A percentile compares a stretch with the other conserved stretches of the same genome.
These are phyloP conservation scores for Protomyces gravidus DNA, from an alignment of 1,139 yeast genomes.

Conservation along the genomic window DNA sequence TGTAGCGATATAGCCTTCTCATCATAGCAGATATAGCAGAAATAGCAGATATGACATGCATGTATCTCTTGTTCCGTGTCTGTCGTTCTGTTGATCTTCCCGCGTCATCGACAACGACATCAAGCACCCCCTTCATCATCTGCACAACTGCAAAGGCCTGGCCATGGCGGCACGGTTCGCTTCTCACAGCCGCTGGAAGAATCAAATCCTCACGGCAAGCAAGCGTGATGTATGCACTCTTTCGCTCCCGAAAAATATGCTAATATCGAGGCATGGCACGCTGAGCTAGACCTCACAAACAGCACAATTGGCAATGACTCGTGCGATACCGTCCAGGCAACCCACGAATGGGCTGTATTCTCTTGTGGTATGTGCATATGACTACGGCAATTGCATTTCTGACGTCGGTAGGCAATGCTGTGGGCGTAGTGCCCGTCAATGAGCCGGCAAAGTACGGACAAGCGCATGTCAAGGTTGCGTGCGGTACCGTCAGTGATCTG, in stretches of 20 bases:
- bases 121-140: too few relatives aligned
- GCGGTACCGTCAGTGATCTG: slow-evolving; percentile 24
- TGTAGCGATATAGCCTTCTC: too few relatives aligned
- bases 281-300: slow-evolving; percentile 18
- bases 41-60: too few relatives aligned
- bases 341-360: slow-evolving; percentile 8
- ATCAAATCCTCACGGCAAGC: slow-evolving; percentile 22
- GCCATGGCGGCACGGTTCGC: background rate
- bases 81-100: too few relatives aligned
- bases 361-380: slow-evolving; percentile 7
- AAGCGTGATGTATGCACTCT: slow-evolving; percentile 11
- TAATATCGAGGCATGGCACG: slow-evolving; percentile 4
- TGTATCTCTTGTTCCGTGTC: too few relatives aligned
- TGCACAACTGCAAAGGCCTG: too few relatives aligned
- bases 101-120: too few relatives aligned
- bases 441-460: slow-evolving; percentile 22
- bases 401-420: background rate
- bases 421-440: slow-evolving; percentile 15
- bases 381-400: background rate
- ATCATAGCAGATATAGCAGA: too few relatives aligned
- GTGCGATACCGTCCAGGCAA: slow-evolving; percentile 19
- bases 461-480: slow-evolving; percentile 10
- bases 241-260: too few relatives aligned
- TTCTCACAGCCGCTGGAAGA: slow-evolving; percentile 6
- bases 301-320: slow-evolving; percentile 21